Evolutionary conservation across 2,329 filamentous ascomycete genomes (phyloP).

Genomic region (Aspergillus brunneoviolaceus): DNA sequence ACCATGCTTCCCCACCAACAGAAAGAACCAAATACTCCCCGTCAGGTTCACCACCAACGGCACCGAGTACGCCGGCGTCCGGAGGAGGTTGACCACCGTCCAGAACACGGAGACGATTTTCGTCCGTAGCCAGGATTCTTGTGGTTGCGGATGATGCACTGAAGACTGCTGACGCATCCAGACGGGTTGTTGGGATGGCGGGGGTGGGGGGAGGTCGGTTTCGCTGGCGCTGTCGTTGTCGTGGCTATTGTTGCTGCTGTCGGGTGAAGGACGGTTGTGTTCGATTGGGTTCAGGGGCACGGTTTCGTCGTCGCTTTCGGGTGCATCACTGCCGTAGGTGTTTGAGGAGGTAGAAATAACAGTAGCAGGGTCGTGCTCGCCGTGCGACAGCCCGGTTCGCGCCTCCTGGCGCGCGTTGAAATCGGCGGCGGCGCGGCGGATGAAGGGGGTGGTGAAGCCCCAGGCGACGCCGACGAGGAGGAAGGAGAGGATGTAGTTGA

Average conservation of each 20-base stretch:
- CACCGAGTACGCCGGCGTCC: conserved; percentile 78
- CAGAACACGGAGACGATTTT: conserved; percentile 68
- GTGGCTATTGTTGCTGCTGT: neutral
- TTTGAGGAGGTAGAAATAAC: no score
- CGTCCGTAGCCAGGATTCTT: conserved; percentile 58
- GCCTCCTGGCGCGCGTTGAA: conserved; percentile 60
- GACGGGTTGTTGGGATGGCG: conserved; percentile 12
- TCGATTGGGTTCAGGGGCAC: neutral
- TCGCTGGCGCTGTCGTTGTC: conserved; percentile 16
- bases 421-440: conserved; percentile 76
- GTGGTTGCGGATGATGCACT: neutral
- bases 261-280: conserved; percentile 9
- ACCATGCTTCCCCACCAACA: conserved; percentile 91
- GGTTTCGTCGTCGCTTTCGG: neutral
- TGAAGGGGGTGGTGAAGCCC: conserved; percentile 91
- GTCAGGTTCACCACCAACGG: conserved; percentile 86
- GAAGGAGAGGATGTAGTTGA: conserved; percentile 88
- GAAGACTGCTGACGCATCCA: conserved; percentile 19
- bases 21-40: conserved; percentile 93
- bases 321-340: conserved; percentile 7
- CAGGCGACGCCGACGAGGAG: conserved; percentile 87
- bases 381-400: conserved; percentile 13
- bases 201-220: conserved; percentile 8
- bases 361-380: neutral
- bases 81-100: conserved; percentile 73